A percentile compares a stretch with the other conserved stretches of the same genome.
phyloP scores from a whole-genome alignment of 2,329 filamentous ascomycete species.

The Fonsecaea monophora region DNA sequence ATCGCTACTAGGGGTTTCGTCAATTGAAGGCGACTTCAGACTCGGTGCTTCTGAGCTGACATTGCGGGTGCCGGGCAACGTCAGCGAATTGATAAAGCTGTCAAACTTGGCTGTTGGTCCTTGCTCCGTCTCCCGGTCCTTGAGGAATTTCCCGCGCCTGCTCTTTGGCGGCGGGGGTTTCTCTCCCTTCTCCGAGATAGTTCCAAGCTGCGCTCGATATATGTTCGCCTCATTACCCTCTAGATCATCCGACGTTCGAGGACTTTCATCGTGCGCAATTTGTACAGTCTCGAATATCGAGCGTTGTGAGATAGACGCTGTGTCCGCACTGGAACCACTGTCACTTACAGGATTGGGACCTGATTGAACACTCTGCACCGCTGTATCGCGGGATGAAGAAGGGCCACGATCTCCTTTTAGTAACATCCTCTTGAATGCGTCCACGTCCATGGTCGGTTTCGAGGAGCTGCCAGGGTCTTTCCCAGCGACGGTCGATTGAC shows the following conservation, averaged over 20 bases:
- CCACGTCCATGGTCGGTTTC: conserved; percentile 69
- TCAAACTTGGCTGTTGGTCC: conserved; percentile 31
- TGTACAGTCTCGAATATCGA: conserved; percentile 63
- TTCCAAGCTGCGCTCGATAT: conserved; percentile 49
- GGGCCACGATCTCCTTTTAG: conserved; percentile 70
- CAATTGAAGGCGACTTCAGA: conserved; percentile 40
- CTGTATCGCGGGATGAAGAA: conserved; percentile 37
- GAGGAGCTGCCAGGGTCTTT: conserved; percentile 35
- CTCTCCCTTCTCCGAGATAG: conserved; percentile 59
- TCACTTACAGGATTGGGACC: conserved; percentile 42
- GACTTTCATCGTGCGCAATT: conserved; percentile 57
- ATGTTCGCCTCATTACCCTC: conserved; percentile 62
- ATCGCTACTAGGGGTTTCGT: conserved; percentile 35
- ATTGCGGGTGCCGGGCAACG: conserved; percentile 18
- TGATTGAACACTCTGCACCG: conserved; percentile 34
- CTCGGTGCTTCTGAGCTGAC: conserved; percentile 17
- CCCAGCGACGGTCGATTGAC: conserved; percentile 3
- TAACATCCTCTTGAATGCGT: conserved; percentile 76
- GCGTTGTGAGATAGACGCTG: conserved; percentile 65
- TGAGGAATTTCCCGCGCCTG: conserved; percentile 78
- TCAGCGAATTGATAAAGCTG: conserved; percentile 35
- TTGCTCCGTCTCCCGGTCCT: conserved; percentile 41
- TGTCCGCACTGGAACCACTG: conserved; percentile 63
- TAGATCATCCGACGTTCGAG: conserved; percentile 65
- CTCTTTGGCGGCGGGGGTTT: conserved; percentile 77